Percentiles rank a stretch among this genome's conserved stretches.
Evolutionary conservation across 768 basidiomycete species (phyloP).

Genomic region (Ephemerocybe angulata): DNA sequence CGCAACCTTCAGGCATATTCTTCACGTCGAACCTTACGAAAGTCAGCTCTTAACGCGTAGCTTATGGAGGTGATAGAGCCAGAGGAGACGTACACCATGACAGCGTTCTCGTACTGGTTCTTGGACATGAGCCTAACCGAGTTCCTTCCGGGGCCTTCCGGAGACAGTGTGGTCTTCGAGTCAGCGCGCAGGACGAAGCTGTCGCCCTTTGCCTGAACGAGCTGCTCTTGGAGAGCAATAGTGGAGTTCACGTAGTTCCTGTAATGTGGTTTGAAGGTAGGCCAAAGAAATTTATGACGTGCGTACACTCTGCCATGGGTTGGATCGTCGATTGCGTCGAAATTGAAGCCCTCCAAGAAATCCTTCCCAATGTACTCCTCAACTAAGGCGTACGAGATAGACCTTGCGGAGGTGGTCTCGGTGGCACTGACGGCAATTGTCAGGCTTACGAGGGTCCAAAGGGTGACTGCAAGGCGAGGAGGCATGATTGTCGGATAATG

Average conservation of each 20-base stretch:
- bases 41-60: background rate
- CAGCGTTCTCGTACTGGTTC: slow-evolving; percentile 48
- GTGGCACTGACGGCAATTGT: background rate
- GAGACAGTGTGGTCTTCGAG: slow-evolving; percentile 37
- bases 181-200: slow-evolving; percentile 55
- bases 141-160: slow-evolving; percentile 46
- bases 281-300: background rate
- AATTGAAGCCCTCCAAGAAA: slow-evolving; percentile 50
- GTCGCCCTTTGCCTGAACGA: slow-evolving; percentile 48
- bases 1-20: slow-evolving; percentile 33
- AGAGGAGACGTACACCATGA: slow-evolving; percentile 41
- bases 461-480: too few species aligned
- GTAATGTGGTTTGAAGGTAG: background rate
- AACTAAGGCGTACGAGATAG: slow-evolving; percentile 32
- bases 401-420: slow-evolving; percentile 20
- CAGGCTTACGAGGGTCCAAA: too few species aligned
- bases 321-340: slow-evolving; percentile 50
- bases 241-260: slow-evolving; percentile 38
- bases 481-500: too few species aligned
- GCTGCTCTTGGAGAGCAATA: slow-evolving; percentile 43
- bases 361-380: slow-evolving; percentile 40
- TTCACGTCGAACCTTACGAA: slow-evolving; percentile 28
- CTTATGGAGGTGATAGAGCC: background rate
- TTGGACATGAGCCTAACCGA: slow-evolving; percentile 52
- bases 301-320: slow-evolving; percentile 61